Conservation (phyloP, 2,329 filamentous ascomycete species). For the Fusarium bulbicola region DNA sequence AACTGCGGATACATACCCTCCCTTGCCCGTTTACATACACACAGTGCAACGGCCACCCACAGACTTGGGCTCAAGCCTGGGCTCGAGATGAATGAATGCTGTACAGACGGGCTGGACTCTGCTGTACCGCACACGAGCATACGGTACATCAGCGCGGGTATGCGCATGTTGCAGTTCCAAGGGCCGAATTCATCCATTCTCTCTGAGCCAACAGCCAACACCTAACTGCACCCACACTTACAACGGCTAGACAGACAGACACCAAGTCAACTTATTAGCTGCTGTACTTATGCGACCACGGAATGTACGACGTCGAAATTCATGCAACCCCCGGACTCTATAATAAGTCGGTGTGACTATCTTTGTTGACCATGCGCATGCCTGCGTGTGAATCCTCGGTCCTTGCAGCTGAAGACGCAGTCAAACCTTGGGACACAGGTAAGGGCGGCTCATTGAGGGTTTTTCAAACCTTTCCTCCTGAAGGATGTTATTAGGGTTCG, state of each 20-base stretch:
- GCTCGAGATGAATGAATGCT: neutral
- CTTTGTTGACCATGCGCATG: conserved; percentile 22
- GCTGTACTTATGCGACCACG: conserved; percentile 13
- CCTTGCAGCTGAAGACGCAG: conserved; percentile 29
- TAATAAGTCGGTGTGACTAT: conserved; percentile 42
- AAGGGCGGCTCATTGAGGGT: conserved; percentile 3
- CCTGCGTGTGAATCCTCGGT: conserved; percentile 34
- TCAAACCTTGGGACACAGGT: neutral
- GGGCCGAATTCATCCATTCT: conserved; percentile 15
- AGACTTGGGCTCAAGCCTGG: conserved; percentile 26
- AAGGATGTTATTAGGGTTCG: conserved; percentile 7
- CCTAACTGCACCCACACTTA: neutral
- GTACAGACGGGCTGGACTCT: neutral
- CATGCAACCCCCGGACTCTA: conserved; percentile 38
- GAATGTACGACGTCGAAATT: conserved; percentile 39
- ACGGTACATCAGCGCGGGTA: conserved; percentile 18
- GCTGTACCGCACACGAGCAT: conserved; percentile 16
- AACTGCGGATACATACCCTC: conserved; percentile 29
- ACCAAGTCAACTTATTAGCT: neutral
- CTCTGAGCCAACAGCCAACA: neutral
- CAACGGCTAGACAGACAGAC: neutral
- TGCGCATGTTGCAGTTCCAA: conserved; percentile 9
- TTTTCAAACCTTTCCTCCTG: neutral
- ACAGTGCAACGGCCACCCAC: conserved; percentile 22
- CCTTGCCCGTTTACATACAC: conserved; percentile 6